These are phyloP conservation scores for Fusarium graminum DNA, from an alignment of 2,329 filamentous ascomycete genomes.

Conservation along the genomic window DNA sequence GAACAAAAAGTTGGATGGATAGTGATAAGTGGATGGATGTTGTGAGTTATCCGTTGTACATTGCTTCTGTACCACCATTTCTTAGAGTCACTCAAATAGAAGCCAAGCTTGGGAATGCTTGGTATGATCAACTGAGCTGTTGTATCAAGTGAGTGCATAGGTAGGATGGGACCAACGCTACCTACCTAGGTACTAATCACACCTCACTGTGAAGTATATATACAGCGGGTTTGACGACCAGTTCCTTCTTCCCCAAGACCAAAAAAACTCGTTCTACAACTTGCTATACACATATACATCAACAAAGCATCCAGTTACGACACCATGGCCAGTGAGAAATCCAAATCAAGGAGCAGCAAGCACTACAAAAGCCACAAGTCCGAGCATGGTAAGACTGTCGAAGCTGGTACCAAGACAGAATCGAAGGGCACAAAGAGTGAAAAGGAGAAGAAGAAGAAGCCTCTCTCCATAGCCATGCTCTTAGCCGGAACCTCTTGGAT, in stretches of 20 bases:
- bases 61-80: slow-evolving; percentile 51
- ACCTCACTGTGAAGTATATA: slow-evolving; percentile 19
- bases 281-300: neutral
- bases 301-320: neutral
- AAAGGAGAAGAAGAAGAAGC: neutral
- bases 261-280: neutral
- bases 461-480: neutral
- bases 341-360: slow-evolving; percentile 11
- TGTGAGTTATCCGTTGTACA: slow-evolving; percentile 46
- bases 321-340: slow-evolving; percentile 6
- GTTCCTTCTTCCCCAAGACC: neutral
- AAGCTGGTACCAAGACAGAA: neutral
- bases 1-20: slow-evolving; percentile 23
- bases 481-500: slow-evolving; percentile 9
- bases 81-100: slow-evolving; percentile 48
- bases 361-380: slow-evolving; percentile 8
- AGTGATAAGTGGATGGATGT: slow-evolving; percentile 28
- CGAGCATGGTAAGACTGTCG: neutral
- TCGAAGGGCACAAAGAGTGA: slow-evolving; percentile 4
- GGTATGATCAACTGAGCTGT: slow-evolving; percentile 30
- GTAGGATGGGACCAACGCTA: slow-evolving; percentile 9
- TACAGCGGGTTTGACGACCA: neutral
- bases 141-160: slow-evolving; percentile 16
- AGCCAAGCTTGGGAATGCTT: slow-evolving; percentile 40
- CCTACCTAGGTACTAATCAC: no score